phyloP scores from a whole-genome alignment of 768 basidiomycete species.

The Lactifluus hygrophoroides region DNA sequence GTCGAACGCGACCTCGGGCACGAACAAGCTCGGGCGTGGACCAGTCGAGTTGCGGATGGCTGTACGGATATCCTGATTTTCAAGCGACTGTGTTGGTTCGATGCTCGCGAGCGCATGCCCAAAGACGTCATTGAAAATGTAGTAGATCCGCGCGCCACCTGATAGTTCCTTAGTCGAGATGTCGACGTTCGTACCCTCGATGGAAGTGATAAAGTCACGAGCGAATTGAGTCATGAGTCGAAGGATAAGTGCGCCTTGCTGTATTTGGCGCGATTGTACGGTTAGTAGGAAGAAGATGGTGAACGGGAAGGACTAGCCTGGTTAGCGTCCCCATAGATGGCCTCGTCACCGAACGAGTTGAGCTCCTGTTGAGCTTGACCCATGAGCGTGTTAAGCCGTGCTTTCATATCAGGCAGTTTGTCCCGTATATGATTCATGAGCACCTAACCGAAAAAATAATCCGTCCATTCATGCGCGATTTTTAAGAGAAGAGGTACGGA shows the following conservation, averaged over 20 bases:
- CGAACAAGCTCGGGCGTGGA: conserved; percentile 90
- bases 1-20: conserved; percentile 96
- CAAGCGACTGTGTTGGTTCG: conserved; percentile 85
- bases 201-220: conserved; percentile 91
- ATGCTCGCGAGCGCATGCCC: conserved; percentile 85
- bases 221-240: conserved; percentile 99
- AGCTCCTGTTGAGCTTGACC: conserved; percentile 98
- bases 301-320: conserved; percentile 36
- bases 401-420: conserved; percentile 99
- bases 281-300: neutral
- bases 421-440: conserved; percentile 97
- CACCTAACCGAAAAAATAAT: conserved; percentile 41
- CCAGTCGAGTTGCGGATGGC: conserved; percentile 98
- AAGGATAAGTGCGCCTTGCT: conserved; percentile 85
- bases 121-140: conserved; percentile 99
- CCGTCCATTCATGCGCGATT: neutral
- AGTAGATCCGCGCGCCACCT: conserved; percentile 96
- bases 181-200: conserved; percentile 93
- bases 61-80: conserved; percentile 91
- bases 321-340: conserved; percentile 86
- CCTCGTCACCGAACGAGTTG: conserved; percentile 90
- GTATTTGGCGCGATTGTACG: neutral
- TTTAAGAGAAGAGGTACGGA: conserved; percentile 28
- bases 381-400: conserved; percentile 93
- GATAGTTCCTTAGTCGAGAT: conserved; percentile 98